These are phyloP conservation scores for Malbranchea cinnamomea DNA, from an alignment of 2,329 filamentous ascomycete species.

Conservation along the genomic window DNA sequence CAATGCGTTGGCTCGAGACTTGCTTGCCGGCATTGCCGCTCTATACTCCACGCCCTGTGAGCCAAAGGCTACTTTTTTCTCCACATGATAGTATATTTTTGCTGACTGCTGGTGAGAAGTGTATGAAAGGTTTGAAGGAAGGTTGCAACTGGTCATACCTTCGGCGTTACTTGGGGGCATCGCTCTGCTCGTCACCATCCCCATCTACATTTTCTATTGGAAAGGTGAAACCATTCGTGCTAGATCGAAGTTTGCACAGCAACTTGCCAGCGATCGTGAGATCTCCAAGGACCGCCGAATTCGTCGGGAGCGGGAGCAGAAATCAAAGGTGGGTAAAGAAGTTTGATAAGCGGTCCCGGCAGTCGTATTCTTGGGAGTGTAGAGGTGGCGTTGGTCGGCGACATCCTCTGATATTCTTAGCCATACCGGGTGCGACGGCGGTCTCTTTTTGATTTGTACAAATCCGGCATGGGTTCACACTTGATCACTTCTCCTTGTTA, in stretches of 20 bases:
- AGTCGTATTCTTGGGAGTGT: too few relatives aligned
- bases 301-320: too few relatives aligned
- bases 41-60: conserved; percentile 40
- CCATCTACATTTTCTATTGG: conserved; percentile 53
- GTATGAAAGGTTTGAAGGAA: conserved; percentile 35
- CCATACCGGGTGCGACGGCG: too few relatives aligned
- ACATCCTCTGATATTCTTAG: too few relatives aligned
- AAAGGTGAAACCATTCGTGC: conserved; percentile 44
- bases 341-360: too few relatives aligned
- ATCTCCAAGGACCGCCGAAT: too few relatives aligned
- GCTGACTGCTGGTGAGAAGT: conserved; percentile 16
- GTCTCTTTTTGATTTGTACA: too few relatives aligned
- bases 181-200: conserved; percentile 44
- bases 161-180: conserved; percentile 47
- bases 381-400: too few relatives aligned
- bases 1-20: conserved; percentile 49
- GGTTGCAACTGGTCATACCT: conserved; percentile 39
- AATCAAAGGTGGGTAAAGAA: too few relatives aligned
- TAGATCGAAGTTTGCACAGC: conserved; percentile 48
- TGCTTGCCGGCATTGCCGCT: conserved; percentile 46
- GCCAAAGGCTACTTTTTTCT: conserved; percentile 7
- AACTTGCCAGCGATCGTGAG: conserved; percentile 33
- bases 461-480: too few relatives aligned
- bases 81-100: not conserved
- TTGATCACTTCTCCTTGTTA: too few relatives aligned